Evolutionary conservation across 73 alveolate species (phyloP), one percentile per base, ranked within the genome.

Genomic region (Paramecium primaurelia): DNA sequence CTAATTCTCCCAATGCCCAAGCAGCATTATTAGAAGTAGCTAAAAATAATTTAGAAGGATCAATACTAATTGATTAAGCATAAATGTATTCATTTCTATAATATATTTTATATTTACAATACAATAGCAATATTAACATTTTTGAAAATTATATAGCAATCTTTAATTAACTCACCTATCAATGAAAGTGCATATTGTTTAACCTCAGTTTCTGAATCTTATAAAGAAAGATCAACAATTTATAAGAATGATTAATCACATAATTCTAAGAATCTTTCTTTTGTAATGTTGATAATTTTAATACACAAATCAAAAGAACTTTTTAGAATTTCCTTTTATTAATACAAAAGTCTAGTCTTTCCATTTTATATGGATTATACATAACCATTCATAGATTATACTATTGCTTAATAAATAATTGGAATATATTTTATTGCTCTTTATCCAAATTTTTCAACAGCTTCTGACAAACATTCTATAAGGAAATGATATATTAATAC

Each of bases 1-100:
- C 91, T 12, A 80, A 49, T 36, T 80, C 91, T 25, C 91, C 91
- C 18, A 80, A 49, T n/a, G 91, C 91, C 91, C 91, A 80, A 6
- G 91, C 91, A 45, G 91, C 91, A 80, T 80, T 80, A 80, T 80
- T 80, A 0, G 77, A 45, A 12, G 91, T 80, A 12, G 91, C 71
- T n/a, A 40, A 14, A 45, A 44, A 80, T 42, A 80, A 25, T 26
- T 47, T 80, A 0, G 77, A 25, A 11, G 91, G 91, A 8, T 64
- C 84, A 64, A 64, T 34, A 10, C 84, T 64, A 3, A 64, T 64
- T 5, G 84, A 64, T 64, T 32, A 32, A 32, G 84, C 84, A 64
- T 64, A 64, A 12, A 64, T 64, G 26, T 64, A 32, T 34, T 64
- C 84, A 64, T 64, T 64, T 64, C 84, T 64, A 64, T 4, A 28